Conservation (phyloP, 805 yeast species). For the Starmerella scarabaei region DNA sequence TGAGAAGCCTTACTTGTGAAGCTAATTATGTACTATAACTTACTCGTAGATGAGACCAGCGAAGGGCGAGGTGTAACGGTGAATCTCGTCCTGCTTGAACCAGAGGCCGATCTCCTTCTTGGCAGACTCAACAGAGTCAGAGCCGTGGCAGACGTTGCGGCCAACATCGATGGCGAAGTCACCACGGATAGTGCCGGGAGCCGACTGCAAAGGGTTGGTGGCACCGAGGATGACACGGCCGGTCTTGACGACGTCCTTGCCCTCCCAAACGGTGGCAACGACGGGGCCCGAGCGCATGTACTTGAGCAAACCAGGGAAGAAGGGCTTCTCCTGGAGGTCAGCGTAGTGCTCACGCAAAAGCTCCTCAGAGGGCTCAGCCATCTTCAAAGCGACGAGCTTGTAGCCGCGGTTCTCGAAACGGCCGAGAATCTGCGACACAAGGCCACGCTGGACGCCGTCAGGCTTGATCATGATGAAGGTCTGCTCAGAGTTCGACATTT, state of each 20-base stretch:
- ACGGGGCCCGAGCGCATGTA: conserved; percentile 99
- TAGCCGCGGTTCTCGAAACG: conserved; percentile 96
- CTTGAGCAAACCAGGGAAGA: conserved; percentile 90
- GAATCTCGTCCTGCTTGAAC: conserved; percentile 96
- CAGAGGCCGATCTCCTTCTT: conserved; percentile 89
- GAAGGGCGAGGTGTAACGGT: conserved; percentile 77
- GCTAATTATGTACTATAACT: conserved; percentile 15
- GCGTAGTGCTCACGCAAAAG: conserved; percentile 88
- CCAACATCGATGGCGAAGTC: conserved; percentile 98
- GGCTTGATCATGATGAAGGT: conserved; percentile 41
- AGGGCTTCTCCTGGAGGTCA: conserved; percentile 90
- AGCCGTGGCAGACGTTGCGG: conserved; percentile 98
- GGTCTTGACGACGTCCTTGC: conserved; percentile 97
- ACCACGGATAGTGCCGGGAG: conserved; percentile 99
- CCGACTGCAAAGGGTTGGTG: conserved; percentile 92
- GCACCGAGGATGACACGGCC: conserved; percentile 98
- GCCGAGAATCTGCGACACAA: conserved; percentile 73
- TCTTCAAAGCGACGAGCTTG: conserved; percentile 93
- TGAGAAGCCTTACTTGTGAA: too few species aligned
- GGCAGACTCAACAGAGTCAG: conserved; percentile 97
- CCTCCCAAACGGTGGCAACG: conserved; percentile 99
- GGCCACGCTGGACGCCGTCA: conserved; percentile 99
- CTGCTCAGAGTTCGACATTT: conserved; percentile 23
- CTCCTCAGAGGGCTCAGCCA: conserved; percentile 73
- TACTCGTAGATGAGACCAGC: conserved; percentile 91